These are phyloP conservation scores for Xylaria sp. DNA, from an alignment of 2,329 filamentous ascomycete genomes.

Conservation along the genomic window DNA sequence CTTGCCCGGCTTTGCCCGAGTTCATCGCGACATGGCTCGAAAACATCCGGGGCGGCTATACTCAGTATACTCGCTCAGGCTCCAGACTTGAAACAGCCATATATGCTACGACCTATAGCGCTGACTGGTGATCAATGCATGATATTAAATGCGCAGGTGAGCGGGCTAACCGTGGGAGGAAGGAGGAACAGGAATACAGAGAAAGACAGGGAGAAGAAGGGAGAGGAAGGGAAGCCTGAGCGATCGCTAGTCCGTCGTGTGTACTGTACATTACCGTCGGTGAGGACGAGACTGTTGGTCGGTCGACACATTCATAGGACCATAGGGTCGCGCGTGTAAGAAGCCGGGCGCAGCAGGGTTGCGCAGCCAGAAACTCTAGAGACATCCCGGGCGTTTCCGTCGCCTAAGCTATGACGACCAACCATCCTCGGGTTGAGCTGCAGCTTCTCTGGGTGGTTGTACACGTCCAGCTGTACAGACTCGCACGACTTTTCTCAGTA, in stretches of 20 bases:
- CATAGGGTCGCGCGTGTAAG: conserved; percentile 1
- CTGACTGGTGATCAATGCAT: conserved; percentile 5
- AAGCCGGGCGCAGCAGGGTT: conserved; percentile 30
- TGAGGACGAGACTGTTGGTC: conserved; percentile 19
- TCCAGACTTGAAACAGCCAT: conserved; percentile 7
- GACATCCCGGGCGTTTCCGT: conserved; percentile 28
- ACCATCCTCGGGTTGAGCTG: conserved; percentile 23
- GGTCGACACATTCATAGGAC: not conserved
- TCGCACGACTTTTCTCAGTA: not conserved
- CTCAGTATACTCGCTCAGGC: not conserved
- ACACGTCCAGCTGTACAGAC: conserved; percentile 1
- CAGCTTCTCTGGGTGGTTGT: not conserved
- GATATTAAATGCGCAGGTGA: conserved; percentile 9
- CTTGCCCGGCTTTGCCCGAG: conserved; percentile 36
- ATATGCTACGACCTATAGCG: not conserved
- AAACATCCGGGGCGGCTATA: not conserved
- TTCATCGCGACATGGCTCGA: conserved; percentile 15
- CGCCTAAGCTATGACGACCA: conserved; percentile 21
- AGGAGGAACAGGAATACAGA: not conserved
- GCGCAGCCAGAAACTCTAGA: conserved; percentile 13
- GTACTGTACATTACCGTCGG: conserved; percentile 17
- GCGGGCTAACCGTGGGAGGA: conserved; percentile 6
- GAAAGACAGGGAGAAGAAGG: not conserved
- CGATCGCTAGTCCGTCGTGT: not conserved
- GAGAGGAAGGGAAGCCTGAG: not conserved